Percentiles rank a stretch among this genome's conserved stretches.
phyloP scores from a whole-genome alignment of 495 filamentous ascomycete species.

The Friedmanniomyces simplex region DNA sequence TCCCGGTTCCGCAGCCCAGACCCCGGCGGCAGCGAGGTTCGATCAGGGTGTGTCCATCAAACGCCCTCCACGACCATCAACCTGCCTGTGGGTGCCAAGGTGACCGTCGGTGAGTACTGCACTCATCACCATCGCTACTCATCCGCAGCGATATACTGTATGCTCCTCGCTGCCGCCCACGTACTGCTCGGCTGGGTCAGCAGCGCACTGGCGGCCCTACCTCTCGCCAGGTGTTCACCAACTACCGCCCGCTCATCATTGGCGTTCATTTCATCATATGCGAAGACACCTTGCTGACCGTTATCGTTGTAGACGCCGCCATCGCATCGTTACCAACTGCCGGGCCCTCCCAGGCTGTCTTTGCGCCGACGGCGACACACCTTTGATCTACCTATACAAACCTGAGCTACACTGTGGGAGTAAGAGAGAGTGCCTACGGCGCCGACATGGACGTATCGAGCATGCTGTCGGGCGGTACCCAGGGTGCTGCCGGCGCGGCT shows the following conservation, averaged over 20 bases:
- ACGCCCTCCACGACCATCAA: not conserved
- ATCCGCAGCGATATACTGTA: not conserved
- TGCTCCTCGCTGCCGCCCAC: not conserved
- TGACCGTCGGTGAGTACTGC: not conserved
- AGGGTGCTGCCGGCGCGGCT: constrained; percentile 7
- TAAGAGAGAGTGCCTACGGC: not conserved
- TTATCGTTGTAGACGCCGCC: not conserved
- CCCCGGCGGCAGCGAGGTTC: not conserved
- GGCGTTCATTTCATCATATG: not conserved
- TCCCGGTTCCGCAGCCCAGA: too few relatives aligned
- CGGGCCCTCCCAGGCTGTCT: not conserved
- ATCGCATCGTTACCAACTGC: not conserved
- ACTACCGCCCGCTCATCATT: too few relatives aligned
- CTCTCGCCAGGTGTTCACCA: too few relatives aligned
- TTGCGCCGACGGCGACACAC: constrained; percentile 14
- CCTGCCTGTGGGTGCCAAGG: not conserved
- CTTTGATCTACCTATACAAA: not conserved
- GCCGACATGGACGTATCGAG: constrained; percentile 36
- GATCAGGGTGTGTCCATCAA: too few relatives aligned
- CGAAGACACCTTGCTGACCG: not conserved
- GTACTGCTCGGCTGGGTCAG: not conserved
- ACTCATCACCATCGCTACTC: not conserved
- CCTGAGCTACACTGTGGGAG: not conserved
- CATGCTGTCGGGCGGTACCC: constrained; percentile 32
- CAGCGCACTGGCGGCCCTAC: not conserved